A percentile compares a stretch with the other conserved stretches of the same genome.
These are phyloP conservation scores for Loxodes magnus DNA, from an alignment of 73 alveolate species.

Conservation along the genomic window DNA sequence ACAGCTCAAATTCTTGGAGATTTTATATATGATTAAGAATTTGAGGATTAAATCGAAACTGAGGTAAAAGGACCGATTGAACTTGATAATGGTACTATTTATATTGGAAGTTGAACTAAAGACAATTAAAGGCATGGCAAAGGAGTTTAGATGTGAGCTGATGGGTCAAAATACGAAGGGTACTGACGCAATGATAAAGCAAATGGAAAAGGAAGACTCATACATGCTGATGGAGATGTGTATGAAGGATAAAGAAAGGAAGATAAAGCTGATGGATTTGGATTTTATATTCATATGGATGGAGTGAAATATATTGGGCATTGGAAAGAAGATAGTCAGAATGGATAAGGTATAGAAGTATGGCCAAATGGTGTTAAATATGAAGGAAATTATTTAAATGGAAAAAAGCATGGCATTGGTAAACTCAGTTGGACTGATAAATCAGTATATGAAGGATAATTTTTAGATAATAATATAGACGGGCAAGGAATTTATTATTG, in stretches of 20 bases:
- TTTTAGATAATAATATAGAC: constrained; percentile 10
- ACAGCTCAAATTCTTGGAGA: too few species aligned
- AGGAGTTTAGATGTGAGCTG: too few species aligned
- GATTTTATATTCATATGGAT: constrained; percentile 21
- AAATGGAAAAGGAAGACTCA: constrained; percentile 16
- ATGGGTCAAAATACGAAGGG: too few species aligned
- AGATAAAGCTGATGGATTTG: constrained; percentile 36
- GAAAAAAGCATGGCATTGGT: constrained; percentile 21
- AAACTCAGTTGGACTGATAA: constrained; percentile 13
- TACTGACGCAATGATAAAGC: constrained; percentile 25
- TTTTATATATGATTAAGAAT: too few species aligned
- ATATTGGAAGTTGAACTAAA: too few species aligned
- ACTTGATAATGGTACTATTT: too few species aligned
- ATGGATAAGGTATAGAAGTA: constrained; percentile 13
- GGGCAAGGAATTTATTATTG: constrained; percentile 20
- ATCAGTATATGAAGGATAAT: constrained; percentile 21
- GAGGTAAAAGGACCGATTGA: too few species aligned
- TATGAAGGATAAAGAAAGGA: too few species aligned
- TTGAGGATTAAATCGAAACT: too few species aligned
- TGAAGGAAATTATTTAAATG: constrained; percentile 16
- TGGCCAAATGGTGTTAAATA: too few species aligned
- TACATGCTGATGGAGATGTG: too few species aligned
- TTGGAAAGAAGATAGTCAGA: constrained; percentile 6
- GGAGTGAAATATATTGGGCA: constrained; percentile 4
- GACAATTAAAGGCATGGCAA: too few species aligned